Base-by-base conservation (phyloP, 2,329 filamentous ascomycete species). In the Lachnellula arida region DNA sequence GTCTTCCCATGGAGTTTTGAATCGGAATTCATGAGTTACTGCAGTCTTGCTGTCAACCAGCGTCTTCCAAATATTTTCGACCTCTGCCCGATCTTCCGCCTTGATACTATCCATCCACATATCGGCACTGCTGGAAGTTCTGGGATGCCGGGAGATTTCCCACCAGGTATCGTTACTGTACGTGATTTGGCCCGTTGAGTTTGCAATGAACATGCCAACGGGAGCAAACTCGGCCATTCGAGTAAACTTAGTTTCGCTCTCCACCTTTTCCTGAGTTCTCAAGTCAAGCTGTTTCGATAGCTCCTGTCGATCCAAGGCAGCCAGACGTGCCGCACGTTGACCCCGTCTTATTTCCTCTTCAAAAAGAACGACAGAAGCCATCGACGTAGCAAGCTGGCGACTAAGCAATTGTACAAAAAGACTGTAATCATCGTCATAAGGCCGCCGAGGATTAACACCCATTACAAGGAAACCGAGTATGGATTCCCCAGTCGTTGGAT, bases 171-270 rank as follows among this genome's bases (percentile, higher is more conserved):
- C 87, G 68, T 95, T 95, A 68, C 86, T 89, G 68, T 90, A 94
- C 9, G 81, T 88, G 63, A 94, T 88, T 23, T 80, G 75, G 3
- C 90, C 89, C 42, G 77, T 71, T 0, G 81, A 78, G 66, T 91
- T 81, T n/a, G 88, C 87, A 62, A 94, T 92, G 69, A 93, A 93
- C 74, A 95, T 87, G 28, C 89, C 90, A 1, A 92, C 89, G 0
- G 89, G 89, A 0, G 88, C 87, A 60, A 91, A 89, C 67, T 92
- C 89, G 2, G 89, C 88, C 87, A 94, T 91, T 46, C 88, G 80
- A 0, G 88, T 90, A 68, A 94, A 94, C 56, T 87, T 86, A 34
- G 87, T 86, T 69, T 94, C 89, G 67, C 84, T 84, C 65, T 86
- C 82, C 43, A 80, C 76, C 0, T 81, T 81, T 64, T 86, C 81